A percentile compares a stretch with the other conserved stretches of the same genome.
These are phyloP conservation scores for Entelexis sorbosivorans DNA, from an alignment of 1,139 yeast species.

Conservation along the genomic window DNA sequence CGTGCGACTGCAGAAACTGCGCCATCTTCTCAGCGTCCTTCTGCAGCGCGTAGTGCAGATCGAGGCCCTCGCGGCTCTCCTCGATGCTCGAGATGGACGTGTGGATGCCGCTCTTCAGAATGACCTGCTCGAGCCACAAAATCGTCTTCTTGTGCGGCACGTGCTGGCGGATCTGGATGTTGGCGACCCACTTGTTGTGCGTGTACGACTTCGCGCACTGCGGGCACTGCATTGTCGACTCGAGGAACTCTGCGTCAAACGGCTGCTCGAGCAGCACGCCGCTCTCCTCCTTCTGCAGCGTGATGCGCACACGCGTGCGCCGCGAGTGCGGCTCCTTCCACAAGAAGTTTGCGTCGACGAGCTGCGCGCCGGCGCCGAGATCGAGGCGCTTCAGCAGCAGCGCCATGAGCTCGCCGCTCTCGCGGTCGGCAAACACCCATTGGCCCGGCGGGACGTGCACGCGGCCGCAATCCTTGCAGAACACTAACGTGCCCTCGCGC, in stretches of 20 bases:
- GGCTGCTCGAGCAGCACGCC: constrained; percentile 89
- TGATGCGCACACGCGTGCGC: constrained; percentile 76
- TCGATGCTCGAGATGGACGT: constrained; percentile 85
- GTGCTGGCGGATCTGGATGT: constrained; percentile 94
- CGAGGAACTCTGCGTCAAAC: constrained; percentile 91
- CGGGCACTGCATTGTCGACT: constrained; percentile 91
- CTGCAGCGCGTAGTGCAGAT: constrained; percentile 78
- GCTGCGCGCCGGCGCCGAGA: constrained; percentile 64
- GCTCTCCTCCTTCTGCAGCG: constrained; percentile 88
- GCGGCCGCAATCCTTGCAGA: constrained; percentile 94
- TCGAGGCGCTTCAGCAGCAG: constrained; percentile 78
- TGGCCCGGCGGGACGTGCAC: constrained; percentile 85
- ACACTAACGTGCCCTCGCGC: constrained; percentile 78
- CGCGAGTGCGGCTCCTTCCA: constrained; percentile 99
- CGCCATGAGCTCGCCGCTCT: constrained; percentile 84
- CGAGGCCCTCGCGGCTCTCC: constrained; percentile 89
- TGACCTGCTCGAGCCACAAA: constrained; percentile 87
- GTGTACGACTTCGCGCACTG: constrained; percentile 97
- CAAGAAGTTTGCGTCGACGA: constrained; percentile 85
- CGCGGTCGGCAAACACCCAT: constrained; percentile 88
- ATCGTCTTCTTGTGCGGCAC: constrained; percentile 96
- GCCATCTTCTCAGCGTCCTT: constrained; percentile 91
- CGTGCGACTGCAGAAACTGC: constrained; percentile 75
- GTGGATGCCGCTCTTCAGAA: constrained; percentile 86
- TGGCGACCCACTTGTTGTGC: constrained; percentile 97